These are phyloP conservation scores for Aspergillus pseudoterreus DNA, from an alignment of 2,329 filamentous ascomycete genomes.

Conservation along the genomic window DNA sequence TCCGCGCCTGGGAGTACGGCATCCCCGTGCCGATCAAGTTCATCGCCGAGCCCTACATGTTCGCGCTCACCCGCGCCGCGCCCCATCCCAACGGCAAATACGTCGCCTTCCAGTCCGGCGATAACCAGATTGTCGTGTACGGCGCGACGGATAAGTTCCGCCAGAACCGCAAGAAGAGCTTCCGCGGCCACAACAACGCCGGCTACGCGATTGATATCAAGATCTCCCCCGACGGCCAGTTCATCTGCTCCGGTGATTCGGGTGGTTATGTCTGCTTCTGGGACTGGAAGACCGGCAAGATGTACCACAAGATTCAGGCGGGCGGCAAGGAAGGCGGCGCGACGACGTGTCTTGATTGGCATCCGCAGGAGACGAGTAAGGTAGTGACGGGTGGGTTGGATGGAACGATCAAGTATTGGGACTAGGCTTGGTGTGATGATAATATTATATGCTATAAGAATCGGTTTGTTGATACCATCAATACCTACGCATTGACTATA, in stretches of 20 bases:
- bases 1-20: conserved; percentile 97
- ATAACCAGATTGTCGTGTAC: conserved; percentile 97
- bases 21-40: conserved; percentile 98
- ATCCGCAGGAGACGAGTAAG: conserved; percentile 96
- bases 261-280: conserved; percentile 92
- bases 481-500: not conserved
- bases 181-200: conserved; percentile 91
- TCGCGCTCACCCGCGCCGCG: conserved; percentile 81
- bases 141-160: conserved; percentile 92
- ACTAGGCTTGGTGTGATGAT: conserved; percentile 52
- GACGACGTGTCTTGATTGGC: conserved; percentile 87
- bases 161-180: conserved; percentile 95
- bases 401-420: conserved; percentile 88
- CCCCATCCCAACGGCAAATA: conserved; percentile 89
- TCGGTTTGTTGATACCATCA: not conserved
- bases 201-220: conserved; percentile 89
- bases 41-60: conserved; percentile 97
- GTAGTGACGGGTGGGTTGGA: conserved; percentile 86
- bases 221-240: conserved; percentile 87
- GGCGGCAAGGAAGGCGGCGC: conserved; percentile 64
- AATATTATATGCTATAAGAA: not conserved
- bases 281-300: conserved; percentile 99
- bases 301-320: conserved; percentile 94
- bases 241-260: conserved; percentile 80
- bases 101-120: conserved; percentile 85